Conservation (phyloP, 2,329 filamentous ascomycete species). For the Colletotrichum sidae region DNA sequence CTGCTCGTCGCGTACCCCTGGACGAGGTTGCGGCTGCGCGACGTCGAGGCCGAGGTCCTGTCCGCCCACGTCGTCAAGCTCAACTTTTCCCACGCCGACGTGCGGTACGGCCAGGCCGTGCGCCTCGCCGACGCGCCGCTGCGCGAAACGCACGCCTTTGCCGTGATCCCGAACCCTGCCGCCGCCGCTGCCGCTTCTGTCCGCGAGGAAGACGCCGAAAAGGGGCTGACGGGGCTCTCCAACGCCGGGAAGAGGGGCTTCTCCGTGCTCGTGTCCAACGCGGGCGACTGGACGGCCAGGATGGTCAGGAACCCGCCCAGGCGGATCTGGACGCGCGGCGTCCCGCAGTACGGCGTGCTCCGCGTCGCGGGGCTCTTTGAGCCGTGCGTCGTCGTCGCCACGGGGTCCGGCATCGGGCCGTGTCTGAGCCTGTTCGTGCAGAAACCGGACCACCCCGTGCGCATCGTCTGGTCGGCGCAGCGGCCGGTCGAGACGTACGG, state of each 20-base stretch:
- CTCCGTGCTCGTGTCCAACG: conserved; percentile 77
- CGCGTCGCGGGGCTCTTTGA: conserved; percentile 75
- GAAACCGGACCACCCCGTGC: conserved; percentile 54
- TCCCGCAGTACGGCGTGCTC: conserved; percentile 75
- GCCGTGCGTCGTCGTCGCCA: conserved; percentile 74
- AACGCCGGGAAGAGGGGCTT: conserved; percentile 63
- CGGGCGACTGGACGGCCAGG: conserved; percentile 78
- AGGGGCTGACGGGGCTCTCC: conserved; percentile 36
- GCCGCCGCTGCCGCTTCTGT: conserved; percentile 9
- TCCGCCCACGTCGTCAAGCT: conserved; percentile 80
- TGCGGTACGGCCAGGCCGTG: conserved; percentile 66
- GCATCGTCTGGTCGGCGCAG: conserved; percentile 77
- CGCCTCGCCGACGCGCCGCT: conserved; percentile 73
- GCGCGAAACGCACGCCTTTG: conserved; percentile 81
- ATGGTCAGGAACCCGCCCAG: conserved; percentile 72
- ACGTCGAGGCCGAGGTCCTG: conserved; percentile 73
- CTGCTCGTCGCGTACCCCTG: conserved; percentile 77
- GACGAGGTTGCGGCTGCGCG: conserved; percentile 76
- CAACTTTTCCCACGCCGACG: conserved; percentile 73
- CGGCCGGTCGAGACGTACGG: conserved; percentile 73
- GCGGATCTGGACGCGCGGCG: conserved; percentile 75
- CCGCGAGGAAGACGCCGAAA: conserved; percentile 26
- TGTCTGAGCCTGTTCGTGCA: conserved; percentile 67
- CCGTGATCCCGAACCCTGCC: conserved; percentile 73
- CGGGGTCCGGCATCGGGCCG: conserved; percentile 80